Conservation (phyloP, 306 rosid genomes). For the Senna siamea region DNA sequence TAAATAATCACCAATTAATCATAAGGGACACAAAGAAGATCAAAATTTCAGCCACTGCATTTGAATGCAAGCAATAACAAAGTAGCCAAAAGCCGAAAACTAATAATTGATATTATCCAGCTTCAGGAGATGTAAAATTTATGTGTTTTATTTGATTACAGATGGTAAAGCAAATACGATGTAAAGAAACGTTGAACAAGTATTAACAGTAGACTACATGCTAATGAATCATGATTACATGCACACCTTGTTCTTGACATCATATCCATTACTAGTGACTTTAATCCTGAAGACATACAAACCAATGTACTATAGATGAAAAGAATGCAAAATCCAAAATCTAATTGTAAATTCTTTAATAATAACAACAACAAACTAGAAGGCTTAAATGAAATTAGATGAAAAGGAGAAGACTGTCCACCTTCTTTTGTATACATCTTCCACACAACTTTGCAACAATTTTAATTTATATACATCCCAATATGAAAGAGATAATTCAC, state of each 20-base stretch:
- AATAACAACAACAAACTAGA: not conserved
- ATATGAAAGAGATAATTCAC: not conserved
- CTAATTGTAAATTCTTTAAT: not conserved
- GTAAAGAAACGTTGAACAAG: not conserved
- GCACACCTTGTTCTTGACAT: not conserved
- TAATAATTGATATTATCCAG: not conserved
- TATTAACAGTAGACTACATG: not conserved
- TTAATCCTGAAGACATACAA: not conserved
- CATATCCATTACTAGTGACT: not conserved
- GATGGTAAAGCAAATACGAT: not conserved
- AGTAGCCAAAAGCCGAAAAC: not conserved
- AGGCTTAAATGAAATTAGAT: not conserved
- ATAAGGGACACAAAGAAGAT: not conserved
- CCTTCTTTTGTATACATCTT: not conserved
- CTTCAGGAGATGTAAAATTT: not conserved
- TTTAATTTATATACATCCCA: slow-evolving; percentile 12
- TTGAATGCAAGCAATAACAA: not conserved
- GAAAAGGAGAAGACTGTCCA: not conserved
- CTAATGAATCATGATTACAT: not conserved
- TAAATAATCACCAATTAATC: not conserved
- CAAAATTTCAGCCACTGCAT: not conserved
- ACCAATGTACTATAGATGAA: not conserved
- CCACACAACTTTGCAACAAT: slow-evolving; percentile 9
- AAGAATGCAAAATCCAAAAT: not conserved
- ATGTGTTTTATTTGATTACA: not conserved